Percentiles rank a stretch among this genome's conserved stretches.
phyloP scores from a whole-genome alignment of 139 green algal species.

The Axilococcus clingmanii region DNA sequence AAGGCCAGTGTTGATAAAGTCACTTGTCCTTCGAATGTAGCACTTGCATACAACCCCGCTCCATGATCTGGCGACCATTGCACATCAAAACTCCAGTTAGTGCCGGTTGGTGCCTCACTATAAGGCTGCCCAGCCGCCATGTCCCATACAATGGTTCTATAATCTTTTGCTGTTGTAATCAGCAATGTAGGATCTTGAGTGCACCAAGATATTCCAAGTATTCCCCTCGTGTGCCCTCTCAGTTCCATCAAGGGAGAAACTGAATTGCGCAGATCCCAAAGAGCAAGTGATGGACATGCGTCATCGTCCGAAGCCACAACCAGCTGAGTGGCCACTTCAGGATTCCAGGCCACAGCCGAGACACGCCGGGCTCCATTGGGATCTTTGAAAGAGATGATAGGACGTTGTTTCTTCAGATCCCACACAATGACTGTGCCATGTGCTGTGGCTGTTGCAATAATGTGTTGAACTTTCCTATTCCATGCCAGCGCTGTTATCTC shows the following conservation, averaged over 20 bases:
- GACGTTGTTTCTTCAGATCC: slow-evolving; percentile 87
- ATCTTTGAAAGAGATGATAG: slow-evolving; percentile 81
- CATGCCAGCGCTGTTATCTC: slow-evolving; percentile 84
- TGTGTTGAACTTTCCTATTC: slow-evolving; percentile 96
- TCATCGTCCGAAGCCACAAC: slow-evolving; percentile 95
- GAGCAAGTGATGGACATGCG: slow-evolving; percentile 70
- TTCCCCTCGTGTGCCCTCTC: slow-evolving; percentile 69
- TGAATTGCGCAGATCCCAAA: slow-evolving; percentile 94
- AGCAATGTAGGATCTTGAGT: slow-evolving; percentile 76
- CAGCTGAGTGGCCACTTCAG: slow-evolving; percentile 83
- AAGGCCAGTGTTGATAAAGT: slow-evolving; percentile 14
- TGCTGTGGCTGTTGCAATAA: slow-evolving; percentile 72
- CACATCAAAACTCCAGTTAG: slow-evolving; percentile 11
- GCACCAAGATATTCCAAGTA: slow-evolving; percentile 89
- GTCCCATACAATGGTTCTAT: slow-evolving; percentile 92
- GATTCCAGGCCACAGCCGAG: slow-evolving; percentile 86
- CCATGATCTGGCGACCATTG: slow-evolving; percentile 17
- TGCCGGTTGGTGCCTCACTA: background rate
- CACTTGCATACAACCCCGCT: slow-evolving; percentile 54
- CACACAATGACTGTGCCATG: slow-evolving; percentile 70
- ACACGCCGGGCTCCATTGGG: slow-evolving; percentile 45
- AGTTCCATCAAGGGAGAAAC: slow-evolving; percentile 81
- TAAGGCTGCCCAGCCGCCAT: slow-evolving; percentile 27
- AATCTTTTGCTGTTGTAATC: slow-evolving; percentile 86
- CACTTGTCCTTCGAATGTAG: slow-evolving; percentile 18